Conservation (phyloP, 179 eudicot species). For the Pouteria campechiana region DNA sequence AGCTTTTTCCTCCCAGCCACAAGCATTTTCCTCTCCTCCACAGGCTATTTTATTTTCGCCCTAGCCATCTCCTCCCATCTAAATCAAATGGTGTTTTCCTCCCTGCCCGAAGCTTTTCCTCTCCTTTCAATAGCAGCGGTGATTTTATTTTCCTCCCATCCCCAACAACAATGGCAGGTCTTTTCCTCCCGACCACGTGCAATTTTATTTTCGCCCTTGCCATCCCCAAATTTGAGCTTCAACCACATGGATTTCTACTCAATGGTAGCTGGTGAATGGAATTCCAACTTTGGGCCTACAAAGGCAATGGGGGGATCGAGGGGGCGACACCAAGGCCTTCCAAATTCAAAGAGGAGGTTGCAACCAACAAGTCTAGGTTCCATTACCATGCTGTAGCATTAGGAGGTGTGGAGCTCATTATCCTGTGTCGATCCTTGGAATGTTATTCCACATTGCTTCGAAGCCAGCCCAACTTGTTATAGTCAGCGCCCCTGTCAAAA, state of each 20-base stretch:
- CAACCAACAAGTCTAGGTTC: conserved; percentile 12
- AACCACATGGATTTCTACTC: conserved; percentile 75
- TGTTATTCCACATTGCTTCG: conserved; percentile 50
- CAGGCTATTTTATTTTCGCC: too few species aligned
- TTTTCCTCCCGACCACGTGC: too few species aligned
- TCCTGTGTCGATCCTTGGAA: conserved; percentile 69
- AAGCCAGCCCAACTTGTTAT: conserved; percentile 6
- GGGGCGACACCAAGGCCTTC: conserved; percentile 75
- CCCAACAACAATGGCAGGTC: too few species aligned
- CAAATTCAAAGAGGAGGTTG: conserved; percentile 66
- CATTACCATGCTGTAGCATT: conserved; percentile 7
- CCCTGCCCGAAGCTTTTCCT: too few species aligned
- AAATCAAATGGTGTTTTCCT: too few species aligned
- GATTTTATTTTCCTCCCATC: too few species aligned
- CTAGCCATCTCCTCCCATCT: too few species aligned
- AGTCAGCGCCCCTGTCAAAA: conserved; percentile 12
- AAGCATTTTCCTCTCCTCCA: too few species aligned
- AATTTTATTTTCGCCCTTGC: too few species aligned
- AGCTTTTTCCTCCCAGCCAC: too few species aligned
- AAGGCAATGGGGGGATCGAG: conserved; percentile 55
- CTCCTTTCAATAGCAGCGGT: too few species aligned
- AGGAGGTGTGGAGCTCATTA: conserved; percentile 20
- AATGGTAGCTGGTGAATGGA: conserved; percentile 45
- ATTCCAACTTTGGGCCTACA: conserved; percentile 69
- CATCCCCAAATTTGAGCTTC: too few species aligned